Evolutionary conservation across 148 eudicot genomes (phyloP).

Genomic region (Diospyros lotus): DNA sequence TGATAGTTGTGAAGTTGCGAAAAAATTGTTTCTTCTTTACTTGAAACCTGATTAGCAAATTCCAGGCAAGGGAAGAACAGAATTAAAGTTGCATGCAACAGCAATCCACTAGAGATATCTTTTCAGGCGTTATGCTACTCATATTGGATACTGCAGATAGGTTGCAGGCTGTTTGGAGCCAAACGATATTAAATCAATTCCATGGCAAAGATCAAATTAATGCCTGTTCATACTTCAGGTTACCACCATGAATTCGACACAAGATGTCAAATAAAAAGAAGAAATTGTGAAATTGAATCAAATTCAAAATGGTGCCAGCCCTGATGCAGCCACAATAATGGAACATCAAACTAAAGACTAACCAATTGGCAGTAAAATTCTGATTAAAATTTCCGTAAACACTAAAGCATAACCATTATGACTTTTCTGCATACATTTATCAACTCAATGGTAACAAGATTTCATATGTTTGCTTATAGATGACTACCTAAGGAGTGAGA

Average conservation of each 20-base stretch:
- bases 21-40: slow-evolving; percentile 24
- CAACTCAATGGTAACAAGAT: background rate
- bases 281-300: background rate
- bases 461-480: background rate
- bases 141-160: background rate
- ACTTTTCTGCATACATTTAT: background rate
- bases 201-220: too few relatives aligned
- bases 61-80: slow-evolving; percentile 8
- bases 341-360: background rate
- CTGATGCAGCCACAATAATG: background rate
- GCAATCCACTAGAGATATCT: too few relatives aligned
- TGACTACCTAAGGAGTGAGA: background rate
- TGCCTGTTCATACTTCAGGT: background rate
- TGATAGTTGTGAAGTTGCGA: slow-evolving; percentile 72
- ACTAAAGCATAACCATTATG: background rate
- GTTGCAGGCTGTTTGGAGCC: background rate
- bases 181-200: background rate
- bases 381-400: background rate
- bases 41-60: slow-evolving; percentile 56
- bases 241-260: background rate
- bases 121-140: background rate
- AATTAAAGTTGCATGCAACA: background rate
- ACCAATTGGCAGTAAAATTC: background rate
- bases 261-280: background rate
- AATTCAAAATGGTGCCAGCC: background rate